Evolutionary conservation across 2,329 filamentous ascomycete species (phyloP).

Genomic region (Elsinoe perseae): DNA sequence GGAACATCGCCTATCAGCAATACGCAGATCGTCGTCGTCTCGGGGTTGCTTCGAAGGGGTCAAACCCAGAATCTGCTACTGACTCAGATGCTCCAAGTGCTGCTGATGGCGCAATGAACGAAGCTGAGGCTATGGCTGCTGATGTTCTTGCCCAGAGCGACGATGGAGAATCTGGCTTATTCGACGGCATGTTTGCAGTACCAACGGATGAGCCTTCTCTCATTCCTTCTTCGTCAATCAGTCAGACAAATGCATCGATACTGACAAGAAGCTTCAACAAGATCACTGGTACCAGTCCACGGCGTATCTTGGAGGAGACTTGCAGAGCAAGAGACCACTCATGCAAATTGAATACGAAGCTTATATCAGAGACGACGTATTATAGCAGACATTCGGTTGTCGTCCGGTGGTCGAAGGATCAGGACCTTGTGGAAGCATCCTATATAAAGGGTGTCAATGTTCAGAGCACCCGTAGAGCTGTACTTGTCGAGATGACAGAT

Average conservation of each 20-base stretch:
- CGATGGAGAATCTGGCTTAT: slow-evolving; percentile 49
- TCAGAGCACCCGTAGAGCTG: slow-evolving; percentile 37
- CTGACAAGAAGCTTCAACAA: slow-evolving; percentile 77
- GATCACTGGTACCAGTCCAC: slow-evolving; percentile 67
- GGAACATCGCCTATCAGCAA: slow-evolving; percentile 35
- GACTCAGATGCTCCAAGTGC: not conserved
- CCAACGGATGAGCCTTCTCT: slow-evolving; percentile 2
- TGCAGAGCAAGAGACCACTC: slow-evolving; percentile 71
- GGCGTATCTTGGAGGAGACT: slow-evolving; percentile 74
- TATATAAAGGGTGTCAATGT: slow-evolving; percentile 38
- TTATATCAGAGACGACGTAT: slow-evolving; percentile 66
- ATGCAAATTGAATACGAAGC: slow-evolving; percentile 58
- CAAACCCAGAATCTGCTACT: not conserved
- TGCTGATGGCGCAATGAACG: slow-evolving; percentile 16
- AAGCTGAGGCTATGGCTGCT: slow-evolving; percentile 37
- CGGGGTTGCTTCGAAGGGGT: slow-evolving; percentile 20
- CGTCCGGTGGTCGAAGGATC: slow-evolving; percentile 70
- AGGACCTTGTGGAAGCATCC: slow-evolving; percentile 44
- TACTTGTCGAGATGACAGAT: slow-evolving; percentile 64
- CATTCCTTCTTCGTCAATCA: not conserved
- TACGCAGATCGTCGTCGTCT: slow-evolving; percentile 30
- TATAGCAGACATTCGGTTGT: slow-evolving; percentile 67
- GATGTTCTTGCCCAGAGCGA: slow-evolving; percentile 35
- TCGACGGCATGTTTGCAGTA: slow-evolving; percentile 52
- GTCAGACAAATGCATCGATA: slow-evolving; percentile 8